A percentile compares a stretch with the other conserved stretches of the same genome.
These are phyloP conservation scores for Pharus latifolius DNA, from an alignment of 176 grass and related monocot genomes.

Conservation along the genomic window DNA sequence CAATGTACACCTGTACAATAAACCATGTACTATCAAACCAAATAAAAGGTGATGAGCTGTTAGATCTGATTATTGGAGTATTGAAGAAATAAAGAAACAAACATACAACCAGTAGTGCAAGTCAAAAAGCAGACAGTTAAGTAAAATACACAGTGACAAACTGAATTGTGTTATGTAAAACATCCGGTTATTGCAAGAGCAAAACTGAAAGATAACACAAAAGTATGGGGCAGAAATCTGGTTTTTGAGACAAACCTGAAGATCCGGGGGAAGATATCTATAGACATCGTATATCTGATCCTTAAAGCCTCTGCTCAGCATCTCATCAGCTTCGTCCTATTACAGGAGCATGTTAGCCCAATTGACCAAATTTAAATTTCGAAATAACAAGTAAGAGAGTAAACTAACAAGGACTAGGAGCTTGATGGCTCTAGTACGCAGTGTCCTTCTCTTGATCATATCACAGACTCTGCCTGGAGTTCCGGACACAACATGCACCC, in stretches of 20 bases:
- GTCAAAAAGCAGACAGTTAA: neutral
- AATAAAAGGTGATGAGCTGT: neutral
- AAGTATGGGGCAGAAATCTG: neutral
- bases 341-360: neutral
- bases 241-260: slow-evolving; percentile 39
- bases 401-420: slow-evolving; percentile 66
- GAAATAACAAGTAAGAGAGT: neutral
- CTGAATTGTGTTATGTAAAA: neutral
- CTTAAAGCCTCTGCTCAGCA: slow-evolving; percentile 89
- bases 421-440: slow-evolving; percentile 81
- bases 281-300: slow-evolving; percentile 96
- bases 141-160: neutral
- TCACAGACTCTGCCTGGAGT: slow-evolving; percentile 79
- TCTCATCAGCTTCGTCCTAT: slow-evolving; percentile 95
- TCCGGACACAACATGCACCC: slow-evolving; percentile 79
- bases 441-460: slow-evolving; percentile 81
- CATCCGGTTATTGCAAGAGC: neutral
- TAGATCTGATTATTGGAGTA: neutral
- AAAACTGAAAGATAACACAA: neutral
- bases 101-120: neutral
- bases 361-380: neutral
- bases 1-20: neutral
- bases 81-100: neutral
- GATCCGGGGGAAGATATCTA: slow-evolving; percentile 74
- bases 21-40: neutral